Percentiles rank a stretch among this genome's conserved stretches.
Conservation (phyloP, 495 filamentous ascomycete genomes). For the Talaromyces liani region DNA sequence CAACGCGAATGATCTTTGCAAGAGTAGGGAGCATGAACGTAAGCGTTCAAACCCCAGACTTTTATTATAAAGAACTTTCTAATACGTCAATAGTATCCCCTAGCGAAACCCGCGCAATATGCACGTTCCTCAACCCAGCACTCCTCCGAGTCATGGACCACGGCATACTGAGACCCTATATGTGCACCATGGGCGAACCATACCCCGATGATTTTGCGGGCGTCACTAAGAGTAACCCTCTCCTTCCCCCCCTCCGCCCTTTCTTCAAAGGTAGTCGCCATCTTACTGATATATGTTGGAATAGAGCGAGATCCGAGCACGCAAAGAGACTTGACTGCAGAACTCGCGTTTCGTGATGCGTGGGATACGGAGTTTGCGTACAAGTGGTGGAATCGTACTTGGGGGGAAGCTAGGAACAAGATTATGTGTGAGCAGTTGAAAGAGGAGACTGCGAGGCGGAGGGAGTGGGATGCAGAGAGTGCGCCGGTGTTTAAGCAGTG, state of each 20-base stretch:
- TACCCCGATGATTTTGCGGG: neutral
- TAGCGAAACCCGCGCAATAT: neutral
- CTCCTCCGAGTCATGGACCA: slow-evolving; percentile 1
- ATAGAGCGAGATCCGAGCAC: neutral
- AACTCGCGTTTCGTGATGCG: neutral
- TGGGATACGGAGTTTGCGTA: slow-evolving; percentile 1
- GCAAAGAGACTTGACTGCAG: neutral
- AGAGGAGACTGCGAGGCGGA: neutral
- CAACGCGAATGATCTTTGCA: neutral
- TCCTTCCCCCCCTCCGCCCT: neutral
- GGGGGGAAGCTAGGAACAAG: neutral
- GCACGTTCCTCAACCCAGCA: neutral
- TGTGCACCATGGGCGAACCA: neutral
- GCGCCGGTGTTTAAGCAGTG: neutral
- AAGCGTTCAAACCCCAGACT: neutral
- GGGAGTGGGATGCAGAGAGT: slow-evolving; percentile 1
- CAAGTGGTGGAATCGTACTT: neutral
- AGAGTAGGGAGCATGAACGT: neutral
- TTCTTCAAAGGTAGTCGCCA: neutral
- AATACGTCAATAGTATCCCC: neutral
- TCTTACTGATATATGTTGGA: neutral
- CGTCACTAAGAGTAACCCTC: neutral
- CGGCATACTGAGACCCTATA: neutral
- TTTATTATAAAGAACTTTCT: neutral
- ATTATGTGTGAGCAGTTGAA: neutral